Evolutionary conservation across 108 stramenopile genomes (phyloP), one percentile per base, ranked within the genome.

Genomic region (Licmophora abbreviata): DNA sequence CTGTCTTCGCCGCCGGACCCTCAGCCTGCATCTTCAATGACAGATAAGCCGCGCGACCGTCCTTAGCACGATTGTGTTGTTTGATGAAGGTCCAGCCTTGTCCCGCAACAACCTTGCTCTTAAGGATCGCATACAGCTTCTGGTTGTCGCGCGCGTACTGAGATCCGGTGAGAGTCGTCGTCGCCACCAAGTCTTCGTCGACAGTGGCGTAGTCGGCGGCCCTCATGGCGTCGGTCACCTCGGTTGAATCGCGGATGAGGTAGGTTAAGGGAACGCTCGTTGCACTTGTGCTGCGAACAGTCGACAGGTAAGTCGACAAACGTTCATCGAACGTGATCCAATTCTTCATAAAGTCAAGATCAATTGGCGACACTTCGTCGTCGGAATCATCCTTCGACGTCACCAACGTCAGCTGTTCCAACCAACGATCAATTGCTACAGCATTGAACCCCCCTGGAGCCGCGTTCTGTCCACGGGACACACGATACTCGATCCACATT

Each of bases 51-150:
- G 7, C 41, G n/a, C 55, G 15, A 22, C 55, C 55, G 14, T 56
- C 44, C 55, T 56, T 56, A 15, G 10, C 21, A 14, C n/a, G 43
- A 25, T 56, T 23, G 26, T 28, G 45, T 17, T 28, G 28, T 43
- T 56, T 56, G 44, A 47, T 47, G 29, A 44, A 56, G 4, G 42
- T 29, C 55, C 55, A 56, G 18, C 45, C 55, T 44, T 41, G 45
- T 3, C 55, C 55, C 22, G 18, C 29, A 14, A 23, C 20, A 15
- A 45, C 28, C 26, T 44, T 20, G 3, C 43, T 18, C 28, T 45
- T 47, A 34, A 56, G 30, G 26, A 30, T 28, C 26, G 28, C 55
- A 15, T 28, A 56, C 22, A 41, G 14, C 17, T 22, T 20, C 42
- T 4, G 6, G 46, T 56, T 56, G 41, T 56, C 55, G 4, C n/a